Conservation (phyloP, 1,284 basidiomycete genomes). For the Microstroma glucosiphilum region DNA sequence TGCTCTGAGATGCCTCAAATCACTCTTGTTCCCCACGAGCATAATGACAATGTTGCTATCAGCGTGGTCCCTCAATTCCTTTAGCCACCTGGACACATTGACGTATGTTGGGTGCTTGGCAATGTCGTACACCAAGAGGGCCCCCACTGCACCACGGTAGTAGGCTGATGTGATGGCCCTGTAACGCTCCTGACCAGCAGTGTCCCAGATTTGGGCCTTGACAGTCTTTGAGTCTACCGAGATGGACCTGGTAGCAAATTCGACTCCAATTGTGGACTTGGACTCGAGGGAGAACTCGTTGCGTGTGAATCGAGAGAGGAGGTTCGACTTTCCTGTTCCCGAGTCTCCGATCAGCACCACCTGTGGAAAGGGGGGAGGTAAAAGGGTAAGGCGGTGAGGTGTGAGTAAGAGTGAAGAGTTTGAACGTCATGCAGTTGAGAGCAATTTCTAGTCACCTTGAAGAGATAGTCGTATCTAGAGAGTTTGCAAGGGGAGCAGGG, state of each 20-base stretch:
- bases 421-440: too few relatives aligned
- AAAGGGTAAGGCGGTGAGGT: too few relatives aligned
- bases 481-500: background rate
- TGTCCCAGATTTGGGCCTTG: conserved; percentile 99
- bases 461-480: conserved; percentile 33
- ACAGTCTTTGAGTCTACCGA: conserved; percentile 92
- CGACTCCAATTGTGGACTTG: conserved; percentile 91
- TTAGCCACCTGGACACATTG: conserved; percentile 95
- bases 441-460: conserved; percentile 26
- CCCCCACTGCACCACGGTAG: conserved; percentile 89
- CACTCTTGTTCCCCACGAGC: conserved; percentile 70
- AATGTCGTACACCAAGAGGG: conserved; percentile 55
- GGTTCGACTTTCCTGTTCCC: conserved; percentile 86
- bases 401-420: too few relatives aligned
- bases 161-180: conserved; percentile 93
- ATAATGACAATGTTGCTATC: conserved; percentile 56
- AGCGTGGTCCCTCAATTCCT: conserved; percentile 72
- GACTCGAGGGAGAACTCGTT: conserved; percentile 99
- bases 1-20: conserved; percentile 92
- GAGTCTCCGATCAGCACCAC: conserved; percentile 93
- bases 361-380: background rate
- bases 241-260: conserved; percentile 94
- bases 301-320: conserved; percentile 68
- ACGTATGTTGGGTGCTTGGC: conserved; percentile 83
- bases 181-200: conserved; percentile 94